Evolutionary conservation across 1,139 yeast species (phyloP).

Genomic region (Taphrina flavorubra): DNA sequence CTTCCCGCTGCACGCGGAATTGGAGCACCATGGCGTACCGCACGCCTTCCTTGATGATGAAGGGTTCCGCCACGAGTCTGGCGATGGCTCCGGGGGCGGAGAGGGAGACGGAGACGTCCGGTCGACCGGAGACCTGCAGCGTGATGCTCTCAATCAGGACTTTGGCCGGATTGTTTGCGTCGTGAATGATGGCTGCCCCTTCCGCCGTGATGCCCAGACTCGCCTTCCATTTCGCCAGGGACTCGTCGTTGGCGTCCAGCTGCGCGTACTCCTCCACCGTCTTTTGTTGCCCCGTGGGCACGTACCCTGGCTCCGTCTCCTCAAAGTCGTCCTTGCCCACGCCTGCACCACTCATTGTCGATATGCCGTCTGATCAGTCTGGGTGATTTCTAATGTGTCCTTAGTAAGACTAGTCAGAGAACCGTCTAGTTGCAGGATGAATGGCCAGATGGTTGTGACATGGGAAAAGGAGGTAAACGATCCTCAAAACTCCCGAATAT

Average conservation of each 20-base stretch:
- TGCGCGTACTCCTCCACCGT: constrained; percentile 79
- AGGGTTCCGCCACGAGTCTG: constrained; percentile 61
- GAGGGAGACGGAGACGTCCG: constrained; percentile 31
- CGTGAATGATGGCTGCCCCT: constrained; percentile 50
- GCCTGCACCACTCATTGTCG: background rate
- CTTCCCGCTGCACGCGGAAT: constrained; percentile 87
- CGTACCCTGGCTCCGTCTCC: constrained; percentile 20
- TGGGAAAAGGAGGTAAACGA: constrained; percentile 7
- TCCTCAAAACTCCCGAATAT: constrained; percentile 5
- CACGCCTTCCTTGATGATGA: constrained; percentile 78
- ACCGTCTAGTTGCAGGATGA: no score
- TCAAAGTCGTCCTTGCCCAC: constrained; percentile 35
- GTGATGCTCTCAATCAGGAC: constrained; percentile 67
- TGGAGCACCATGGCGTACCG: constrained; percentile 73
- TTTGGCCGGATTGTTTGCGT: constrained; percentile 61
- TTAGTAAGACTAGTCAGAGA: no score
- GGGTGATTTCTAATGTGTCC: no score
- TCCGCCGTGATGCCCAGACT: constrained; percentile 73
- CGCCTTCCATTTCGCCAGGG: constrained; percentile 90
- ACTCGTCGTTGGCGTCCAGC: constrained; percentile 88
- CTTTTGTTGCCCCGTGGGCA: constrained; percentile 67
- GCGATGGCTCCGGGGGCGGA: constrained; percentile 47
- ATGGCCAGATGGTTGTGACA: no score
- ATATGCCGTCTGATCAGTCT: background rate
- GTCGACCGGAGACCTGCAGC: constrained; percentile 47